Conservation (phyloP, 2,329 filamentous ascomycete genomes). For the Phaeosphaeriaceae sp. region DNA sequence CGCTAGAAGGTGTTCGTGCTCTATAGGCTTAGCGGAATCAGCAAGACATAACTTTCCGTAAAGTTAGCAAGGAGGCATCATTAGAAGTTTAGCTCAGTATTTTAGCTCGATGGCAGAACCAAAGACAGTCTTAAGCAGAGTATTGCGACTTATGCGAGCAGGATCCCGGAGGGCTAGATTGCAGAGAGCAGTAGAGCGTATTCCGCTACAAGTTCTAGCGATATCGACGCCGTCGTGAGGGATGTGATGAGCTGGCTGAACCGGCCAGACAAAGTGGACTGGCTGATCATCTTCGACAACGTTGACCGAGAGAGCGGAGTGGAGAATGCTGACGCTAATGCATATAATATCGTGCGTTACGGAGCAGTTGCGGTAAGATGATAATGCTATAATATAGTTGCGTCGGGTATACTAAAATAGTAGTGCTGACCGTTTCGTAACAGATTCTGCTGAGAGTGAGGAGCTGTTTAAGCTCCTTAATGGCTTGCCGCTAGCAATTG, state of each 20-base stretch:
- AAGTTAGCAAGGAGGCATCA: constrained; percentile 29
- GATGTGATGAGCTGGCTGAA: constrained; percentile 22
- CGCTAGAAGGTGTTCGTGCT: too few species aligned
- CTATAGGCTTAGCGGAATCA: constrained; percentile 30
- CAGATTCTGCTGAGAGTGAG: constrained; percentile 15
- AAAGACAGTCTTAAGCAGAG: constrained; percentile 26
- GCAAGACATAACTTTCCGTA: constrained; percentile 33
- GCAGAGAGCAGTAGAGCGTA: constrained; percentile 21
- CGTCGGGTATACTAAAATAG: neutral
- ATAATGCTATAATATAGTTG: constrained; percentile 18
- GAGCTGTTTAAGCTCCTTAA: constrained; percentile 20
- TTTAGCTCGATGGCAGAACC: constrained; percentile 28
- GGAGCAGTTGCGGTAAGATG: constrained; percentile 23
- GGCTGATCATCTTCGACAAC: constrained; percentile 31
- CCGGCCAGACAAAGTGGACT: constrained; percentile 16
- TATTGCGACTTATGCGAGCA: constrained; percentile 21
- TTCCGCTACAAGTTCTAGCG: constrained; percentile 6
- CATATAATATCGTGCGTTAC: constrained; percentile 22
- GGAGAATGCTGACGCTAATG: constrained; percentile 11
- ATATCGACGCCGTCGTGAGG: constrained; percentile 24
- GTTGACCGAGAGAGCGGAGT: constrained; percentile 20
- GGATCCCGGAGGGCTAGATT: constrained; percentile 23
- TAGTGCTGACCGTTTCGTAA: constrained; percentile 7
- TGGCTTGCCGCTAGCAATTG: constrained; percentile 31
- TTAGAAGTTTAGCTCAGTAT: constrained; percentile 22